Evolutionary conservation across 805 yeast genomes (phyloP), one percentile per base, ranked within the genome.

Genomic region (Starmerella stellata): DNA sequence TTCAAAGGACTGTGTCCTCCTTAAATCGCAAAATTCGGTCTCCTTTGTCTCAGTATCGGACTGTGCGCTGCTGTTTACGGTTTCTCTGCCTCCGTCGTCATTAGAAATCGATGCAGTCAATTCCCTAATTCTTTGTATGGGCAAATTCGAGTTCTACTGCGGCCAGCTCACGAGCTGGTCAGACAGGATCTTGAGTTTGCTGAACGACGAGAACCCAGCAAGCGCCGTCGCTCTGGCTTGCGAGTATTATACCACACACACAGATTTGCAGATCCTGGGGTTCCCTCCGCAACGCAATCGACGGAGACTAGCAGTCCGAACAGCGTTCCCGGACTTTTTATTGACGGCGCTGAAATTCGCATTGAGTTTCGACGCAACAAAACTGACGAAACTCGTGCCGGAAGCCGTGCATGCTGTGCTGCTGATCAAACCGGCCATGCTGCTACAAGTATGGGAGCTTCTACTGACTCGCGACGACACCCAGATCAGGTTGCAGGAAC

Each of bases 111-210:
- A 8, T 7, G 16, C 32, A 15, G 19, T 29, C 16, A 29, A 29
- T 29, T 5, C 32, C 9, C 19, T 29, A 29, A 29, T 14, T 19
- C 13, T 27, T 34, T 17, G 32, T 15, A 29, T 75, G 37, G 78
- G 78, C 0, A 59, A 62, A 30, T 65, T 66, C 38, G 74, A 70
- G 40, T 50, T 72, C 32, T 58, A 59, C 4, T 63, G 74, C 2
- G 93, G 85, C 0, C 61, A 71, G 19, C 55, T 72, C 14, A 60
- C 72, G 2, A 72, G 67, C 47, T 81, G 83, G 93, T 80, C 76
- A 0, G 85, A 78, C 46, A 60, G 64, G 21, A 54, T 79, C 1
- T 53, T 69, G 41, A 61, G 56, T 5, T 51, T 69, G 11, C 59
- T 81, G 35, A 60, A 68, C 9, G 46, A 56, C 2, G 71, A 68